A percentile compares a stretch with the other conserved stretches of the same genome.
Evolutionary conservation across 129 eudicot species (phyloP).

Genomic region (Artemisia tridentata): DNA sequence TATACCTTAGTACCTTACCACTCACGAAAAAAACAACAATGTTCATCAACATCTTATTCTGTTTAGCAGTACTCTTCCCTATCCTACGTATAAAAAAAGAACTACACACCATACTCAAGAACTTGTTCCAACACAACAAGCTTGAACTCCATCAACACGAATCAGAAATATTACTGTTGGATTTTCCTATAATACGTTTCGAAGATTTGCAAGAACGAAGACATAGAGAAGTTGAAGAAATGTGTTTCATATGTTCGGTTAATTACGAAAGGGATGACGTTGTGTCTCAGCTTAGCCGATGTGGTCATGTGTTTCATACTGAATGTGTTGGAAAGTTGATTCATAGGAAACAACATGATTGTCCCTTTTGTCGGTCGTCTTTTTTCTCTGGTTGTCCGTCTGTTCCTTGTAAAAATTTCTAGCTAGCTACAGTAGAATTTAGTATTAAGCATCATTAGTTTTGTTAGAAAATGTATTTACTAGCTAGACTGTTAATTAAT

Average conservation of each 20-base stretch:
- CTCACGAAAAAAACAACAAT: neutral
- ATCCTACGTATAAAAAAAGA: neutral
- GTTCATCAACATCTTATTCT: conserved; percentile 7
- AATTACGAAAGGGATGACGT: conserved; percentile 18
- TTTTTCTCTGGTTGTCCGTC: neutral
- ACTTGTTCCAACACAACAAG: neutral
- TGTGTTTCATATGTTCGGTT: conserved; percentile 15
- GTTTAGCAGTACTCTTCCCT: neutral
- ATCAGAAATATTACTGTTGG: neutral
- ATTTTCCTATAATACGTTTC: conserved; percentile 23
- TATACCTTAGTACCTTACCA: too few relatives aligned
- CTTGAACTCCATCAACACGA: neutral
- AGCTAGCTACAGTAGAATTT: neutral
- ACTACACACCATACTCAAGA: neutral
- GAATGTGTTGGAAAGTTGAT: conserved; percentile 7
- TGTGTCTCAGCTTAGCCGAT: conserved; percentile 25
- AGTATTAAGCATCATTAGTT: neutral
- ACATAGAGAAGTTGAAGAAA: conserved; percentile 12
- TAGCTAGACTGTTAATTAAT: neutral
- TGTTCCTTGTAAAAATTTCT: conserved; percentile 1
- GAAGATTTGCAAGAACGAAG: conserved; percentile 16
- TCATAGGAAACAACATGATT: neutral
- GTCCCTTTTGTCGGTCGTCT: neutral
- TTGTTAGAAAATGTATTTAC: too few relatives aligned
- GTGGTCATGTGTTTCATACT: conserved; percentile 24